A percentile compares a stretch with the other conserved stretches of the same genome.
These are phyloP conservation scores for Tuctoria greenei DNA, from an alignment of 176 grass and related monocot genomes.

Conservation along the genomic window DNA sequence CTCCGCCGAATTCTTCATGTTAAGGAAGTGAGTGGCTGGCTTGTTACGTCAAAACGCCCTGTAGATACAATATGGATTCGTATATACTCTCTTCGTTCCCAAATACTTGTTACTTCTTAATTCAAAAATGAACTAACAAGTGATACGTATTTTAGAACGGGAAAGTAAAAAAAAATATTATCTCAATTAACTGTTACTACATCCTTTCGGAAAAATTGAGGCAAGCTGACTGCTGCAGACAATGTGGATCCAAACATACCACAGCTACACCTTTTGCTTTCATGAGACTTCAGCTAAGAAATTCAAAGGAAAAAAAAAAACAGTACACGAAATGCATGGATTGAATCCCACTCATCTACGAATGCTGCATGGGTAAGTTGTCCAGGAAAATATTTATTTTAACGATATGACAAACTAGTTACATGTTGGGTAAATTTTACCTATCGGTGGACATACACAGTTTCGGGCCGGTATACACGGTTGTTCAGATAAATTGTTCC, in stretches of 20 bases:
- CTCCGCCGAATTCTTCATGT: no score
- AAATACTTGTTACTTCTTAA: no score
- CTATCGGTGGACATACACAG: conserved; percentile 47
- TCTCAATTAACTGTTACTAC: no score
- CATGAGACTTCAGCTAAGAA: not conserved
- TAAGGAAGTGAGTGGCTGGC: no score
- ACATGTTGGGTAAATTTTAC: conserved; percentile 38
- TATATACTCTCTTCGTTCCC: no score
- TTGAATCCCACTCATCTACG: not conserved
- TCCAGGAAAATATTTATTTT: not conserved
- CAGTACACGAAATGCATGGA: not conserved
- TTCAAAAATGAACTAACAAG: no score
- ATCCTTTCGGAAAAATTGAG: not conserved
- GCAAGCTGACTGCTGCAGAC: not conserved
- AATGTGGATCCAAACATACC: no score
- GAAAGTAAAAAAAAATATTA: no score
- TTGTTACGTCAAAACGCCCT: no score
- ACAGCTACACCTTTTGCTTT: not conserved
- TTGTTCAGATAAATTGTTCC: conserved; percentile 34
- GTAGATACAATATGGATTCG: no score
- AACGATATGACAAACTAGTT: conserved; percentile 33
- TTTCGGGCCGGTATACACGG: conserved; percentile 39
- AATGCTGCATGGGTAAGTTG: not conserved
- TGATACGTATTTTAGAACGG: no score
- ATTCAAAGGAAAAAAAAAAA: not conserved